Conservation (phyloP, 2,329 filamentous ascomycete species). For the Ceratocystis lukuohia region DNA sequence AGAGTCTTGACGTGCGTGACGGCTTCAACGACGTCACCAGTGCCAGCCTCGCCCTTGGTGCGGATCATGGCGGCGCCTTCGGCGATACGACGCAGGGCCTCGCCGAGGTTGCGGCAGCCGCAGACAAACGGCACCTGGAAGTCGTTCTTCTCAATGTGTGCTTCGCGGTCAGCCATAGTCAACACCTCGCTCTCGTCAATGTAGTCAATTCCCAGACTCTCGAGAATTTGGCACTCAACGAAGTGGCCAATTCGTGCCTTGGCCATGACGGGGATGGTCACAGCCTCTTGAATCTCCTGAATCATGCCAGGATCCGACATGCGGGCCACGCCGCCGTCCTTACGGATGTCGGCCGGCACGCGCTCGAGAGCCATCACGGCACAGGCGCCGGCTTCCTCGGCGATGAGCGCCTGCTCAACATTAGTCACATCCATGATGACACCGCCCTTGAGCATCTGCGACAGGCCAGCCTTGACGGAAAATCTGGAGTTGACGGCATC, state of each 20-base stretch:
- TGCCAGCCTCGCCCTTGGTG: slow-evolving; percentile 95
- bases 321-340: slow-evolving; percentile 81
- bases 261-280: slow-evolving; percentile 98
- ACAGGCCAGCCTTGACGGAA: slow-evolving; percentile 85
- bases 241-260: slow-evolving; percentile 97
- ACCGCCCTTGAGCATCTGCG: slow-evolving; percentile 96
- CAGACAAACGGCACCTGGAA: slow-evolving; percentile 89
- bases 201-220: slow-evolving; percentile 90
- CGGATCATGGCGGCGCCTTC: slow-evolving; percentile 98
- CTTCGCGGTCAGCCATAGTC: slow-evolving; percentile 78
- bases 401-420: slow-evolving; percentile 86
- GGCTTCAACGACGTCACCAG: slow-evolving; percentile 91
- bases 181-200: slow-evolving; percentile 97
- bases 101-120: slow-evolving; percentile 85
- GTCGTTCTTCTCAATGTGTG: slow-evolving; percentile 79
- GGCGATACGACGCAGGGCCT: slow-evolving; percentile 77
- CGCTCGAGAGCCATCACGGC: slow-evolving; percentile 98
- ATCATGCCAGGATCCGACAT: slow-evolving; percentile 96
- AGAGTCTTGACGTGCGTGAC: slow-evolving; percentile 93
- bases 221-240: slow-evolving; percentile 96
- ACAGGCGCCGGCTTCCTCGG: slow-evolving; percentile 87
- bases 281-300: slow-evolving; percentile 83
- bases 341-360: slow-evolving; percentile 90
- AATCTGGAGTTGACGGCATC: slow-evolving; percentile 40
- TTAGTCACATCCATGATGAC: slow-evolving; percentile 99